Conservation (phyloP, 2,329 filamentous ascomycete species). For the Madurella mycetomatis region DNA sequence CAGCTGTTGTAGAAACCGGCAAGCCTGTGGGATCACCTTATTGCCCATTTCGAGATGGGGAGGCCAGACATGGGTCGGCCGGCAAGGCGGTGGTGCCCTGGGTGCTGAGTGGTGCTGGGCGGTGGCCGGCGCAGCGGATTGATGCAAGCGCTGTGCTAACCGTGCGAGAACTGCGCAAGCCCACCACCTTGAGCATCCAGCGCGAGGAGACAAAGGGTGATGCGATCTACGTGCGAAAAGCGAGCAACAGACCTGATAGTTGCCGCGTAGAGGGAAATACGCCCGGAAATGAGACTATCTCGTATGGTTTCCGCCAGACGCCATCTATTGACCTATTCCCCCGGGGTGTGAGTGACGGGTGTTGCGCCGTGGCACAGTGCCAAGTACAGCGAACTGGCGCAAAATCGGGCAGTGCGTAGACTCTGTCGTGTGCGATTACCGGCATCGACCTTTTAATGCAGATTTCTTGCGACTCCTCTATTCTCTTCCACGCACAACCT, state of each 20-base stretch:
- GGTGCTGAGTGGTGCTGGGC: slow-evolving; percentile 5
- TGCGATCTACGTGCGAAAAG: slow-evolving; percentile 16
- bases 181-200: slow-evolving; percentile 6
- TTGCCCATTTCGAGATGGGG: not conserved
- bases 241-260: not conserved
- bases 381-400: slow-evolving; percentile 8
- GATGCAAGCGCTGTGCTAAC: slow-evolving; percentile 14
- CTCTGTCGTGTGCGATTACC: slow-evolving; percentile 23
- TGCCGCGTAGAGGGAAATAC: not conserved
- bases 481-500: slow-evolving; percentile 29
- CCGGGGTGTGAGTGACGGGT: slow-evolving; percentile 2
- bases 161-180: slow-evolving; percentile 14
- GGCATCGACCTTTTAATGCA: slow-evolving; percentile 27
- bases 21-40: not conserved
- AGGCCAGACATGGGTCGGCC: slow-evolving; percentile 9
- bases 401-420: slow-evolving; percentile 4
- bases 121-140: slow-evolving; percentile 3
- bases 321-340: not conserved
- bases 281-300: not conserved
- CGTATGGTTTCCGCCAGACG: not conserved
- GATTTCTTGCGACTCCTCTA: slow-evolving; percentile 32
- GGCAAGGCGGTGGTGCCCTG: slow-evolving; percentile 3
- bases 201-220: slow-evolving; percentile 5
- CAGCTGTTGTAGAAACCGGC: not conserved
- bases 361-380: slow-evolving; percentile 23